phyloP scores from a whole-genome alignment of 139 green algal species.

The Astrephomene gubernaculifera region DNA sequence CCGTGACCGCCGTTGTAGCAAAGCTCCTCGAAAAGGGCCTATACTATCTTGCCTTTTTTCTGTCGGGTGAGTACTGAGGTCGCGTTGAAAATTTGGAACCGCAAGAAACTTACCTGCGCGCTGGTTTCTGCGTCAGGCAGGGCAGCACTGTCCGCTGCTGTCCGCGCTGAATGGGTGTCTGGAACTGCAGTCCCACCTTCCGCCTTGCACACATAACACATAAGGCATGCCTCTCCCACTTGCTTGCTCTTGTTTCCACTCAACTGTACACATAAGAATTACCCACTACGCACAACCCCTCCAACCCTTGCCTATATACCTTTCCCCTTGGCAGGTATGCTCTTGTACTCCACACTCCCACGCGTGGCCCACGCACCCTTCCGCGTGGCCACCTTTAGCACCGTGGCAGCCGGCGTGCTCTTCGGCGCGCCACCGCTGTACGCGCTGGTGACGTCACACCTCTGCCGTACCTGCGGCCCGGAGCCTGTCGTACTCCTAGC shows the following conservation, averaged over 20 bases:
- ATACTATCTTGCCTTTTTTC: constrained; percentile 6
- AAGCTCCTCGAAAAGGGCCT: neutral
- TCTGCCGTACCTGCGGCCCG: neutral
- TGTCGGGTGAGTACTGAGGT: constrained; percentile 9
- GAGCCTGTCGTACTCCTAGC: constrained; percentile 13
- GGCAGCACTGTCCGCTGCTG: no score
- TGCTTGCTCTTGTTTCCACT: no score
- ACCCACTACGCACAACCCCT: no score
- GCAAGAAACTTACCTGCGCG: no score
- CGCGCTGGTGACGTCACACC: neutral
- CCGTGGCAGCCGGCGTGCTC: neutral
- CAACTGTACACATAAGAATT: no score
- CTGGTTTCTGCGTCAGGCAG: no score
- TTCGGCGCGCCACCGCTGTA: neutral
- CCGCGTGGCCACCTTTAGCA: neutral
- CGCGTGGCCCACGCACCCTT: neutral
- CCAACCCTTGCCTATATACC: no score
- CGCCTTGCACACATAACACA: no score
- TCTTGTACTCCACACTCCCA: neutral
- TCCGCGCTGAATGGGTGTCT: no score
- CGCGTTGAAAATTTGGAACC: no score
- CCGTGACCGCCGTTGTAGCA: neutral
- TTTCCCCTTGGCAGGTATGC: neutral
- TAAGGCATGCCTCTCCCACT: no score
- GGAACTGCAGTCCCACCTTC: no score